Evolutionary conservation across 768 basidiomycete species (phyloP).

Genomic region (Boletus bicolor): DNA sequence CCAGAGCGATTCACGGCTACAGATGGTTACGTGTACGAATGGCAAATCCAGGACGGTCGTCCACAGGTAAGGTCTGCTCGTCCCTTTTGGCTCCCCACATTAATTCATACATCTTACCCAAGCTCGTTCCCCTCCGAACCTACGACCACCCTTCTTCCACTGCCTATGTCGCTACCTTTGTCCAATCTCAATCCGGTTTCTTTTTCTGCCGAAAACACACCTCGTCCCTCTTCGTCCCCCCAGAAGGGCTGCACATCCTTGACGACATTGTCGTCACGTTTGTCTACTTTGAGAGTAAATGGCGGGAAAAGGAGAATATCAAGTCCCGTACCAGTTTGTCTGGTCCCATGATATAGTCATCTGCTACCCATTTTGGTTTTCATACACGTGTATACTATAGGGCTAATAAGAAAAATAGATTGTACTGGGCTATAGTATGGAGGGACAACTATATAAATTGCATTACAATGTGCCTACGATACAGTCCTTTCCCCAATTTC

Average conservation of each 20-base stretch:
- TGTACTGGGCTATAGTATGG: background rate
- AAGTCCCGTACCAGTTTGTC: slow-evolving; percentile 13
- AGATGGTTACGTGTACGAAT: slow-evolving; percentile 26
- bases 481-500: slow-evolving; percentile 14
- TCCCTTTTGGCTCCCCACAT: too few species aligned
- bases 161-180: slow-evolving; percentile 29
- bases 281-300: slow-evolving; percentile 32
- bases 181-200: slow-evolving; percentile 15
- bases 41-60: slow-evolving; percentile 25
- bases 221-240: slow-evolving; percentile 26
- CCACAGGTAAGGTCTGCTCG: slow-evolving; percentile 19
- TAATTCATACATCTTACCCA: background rate
- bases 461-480: slow-evolving; percentile 9
- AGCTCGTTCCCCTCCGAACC: slow-evolving; percentile 27
- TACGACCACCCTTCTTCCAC: background rate
- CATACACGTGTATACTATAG: background rate
- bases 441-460: slow-evolving; percentile 7
- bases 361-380: background rate
- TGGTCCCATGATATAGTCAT: background rate
- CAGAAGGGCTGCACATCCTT: slow-evolving; percentile 29
- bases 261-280: slow-evolving; percentile 38
- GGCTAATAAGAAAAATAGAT: background rate
- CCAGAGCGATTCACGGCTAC: slow-evolving; percentile 26
- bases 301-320: slow-evolving; percentile 24
- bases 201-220: slow-evolving; percentile 13